Base-by-base conservation (phyloP, 805 yeast species). In the Ogataea pini region DNA sequence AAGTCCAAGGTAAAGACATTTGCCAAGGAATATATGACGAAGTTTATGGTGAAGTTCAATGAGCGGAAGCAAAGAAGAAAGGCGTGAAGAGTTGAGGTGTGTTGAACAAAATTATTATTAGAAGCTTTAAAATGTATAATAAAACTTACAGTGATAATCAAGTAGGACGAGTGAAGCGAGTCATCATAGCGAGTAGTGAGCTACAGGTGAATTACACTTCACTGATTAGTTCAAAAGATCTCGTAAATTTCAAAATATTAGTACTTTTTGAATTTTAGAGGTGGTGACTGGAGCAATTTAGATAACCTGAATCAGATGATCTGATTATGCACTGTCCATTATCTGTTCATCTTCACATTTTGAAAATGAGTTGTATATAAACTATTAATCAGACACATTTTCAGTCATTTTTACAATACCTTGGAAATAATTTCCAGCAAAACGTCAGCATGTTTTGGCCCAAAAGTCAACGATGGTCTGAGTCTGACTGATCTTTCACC, bases 1-100 rank as follows among this genome's bases (percentile, higher is more conserved):
- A 71, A 79, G 54, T 73, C 76, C 56, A 90, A 91, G 62, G 74
- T 90, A 22, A 85, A 85, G 64, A 73, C 63, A 24, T 92, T 86
- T 61, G 74, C 80, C 12, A 74, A 73, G 39, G 65, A 62, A 1
- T 88, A 83, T 59, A 85, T 88, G 92, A 82, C 76, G 8, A 86
- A 84, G 64, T 82, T 77, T 51, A 53, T 82, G 52, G 66, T 61
- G 22, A 82, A 79, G 60, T 73, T 72, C 52, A 64, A 75, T 39
- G 68, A 67, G 19, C 55, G 52, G 42, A 58, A 54, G 41, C 51
- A 53, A 44, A 49, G 45, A 29, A 47, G 41, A 27, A 36, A 24
- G 45, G 7, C 18, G 10, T 19, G n/a, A 8, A 13, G 31, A 24
- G 17, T 9, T n/a, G 20, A 8, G 3, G 12, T 5, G 24, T 9